Evolutionary conservation across 2,329 filamentous ascomycete genomes (phyloP).

Genomic region (Thelonectria blattea): DNA sequence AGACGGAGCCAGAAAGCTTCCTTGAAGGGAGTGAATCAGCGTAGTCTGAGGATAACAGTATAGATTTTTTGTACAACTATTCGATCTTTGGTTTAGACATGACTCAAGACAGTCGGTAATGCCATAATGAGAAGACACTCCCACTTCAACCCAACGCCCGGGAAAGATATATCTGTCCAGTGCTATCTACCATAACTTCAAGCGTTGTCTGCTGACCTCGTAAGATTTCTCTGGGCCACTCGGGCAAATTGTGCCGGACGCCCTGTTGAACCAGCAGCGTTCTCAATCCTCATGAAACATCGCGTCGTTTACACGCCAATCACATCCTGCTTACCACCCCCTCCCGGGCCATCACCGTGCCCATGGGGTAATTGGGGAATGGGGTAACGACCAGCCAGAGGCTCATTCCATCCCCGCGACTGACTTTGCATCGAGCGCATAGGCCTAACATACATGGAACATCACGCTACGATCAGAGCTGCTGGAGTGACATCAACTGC

Average conservation of each 20-base stretch:
- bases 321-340: not conserved
- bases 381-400: not conserved
- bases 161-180: no score
- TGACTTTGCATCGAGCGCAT: not conserved
- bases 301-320: not conserved
- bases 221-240: not conserved
- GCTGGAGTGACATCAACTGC: slow-evolving; percentile 3
- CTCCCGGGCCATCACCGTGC: not conserved
- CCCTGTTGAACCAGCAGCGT: not conserved
- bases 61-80: no score
- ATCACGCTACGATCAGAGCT: slow-evolving; percentile 1
- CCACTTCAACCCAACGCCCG: no score
- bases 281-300: not conserved
- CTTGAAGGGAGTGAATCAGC: not conserved
- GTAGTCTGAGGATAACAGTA: not conserved
- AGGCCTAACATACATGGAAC: not conserved
- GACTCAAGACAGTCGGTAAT: no score
- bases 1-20: not conserved
- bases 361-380: not conserved
- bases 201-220: not conserved
- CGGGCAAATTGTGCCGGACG: not conserved
- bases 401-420: not conserved
- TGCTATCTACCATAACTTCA: no score
- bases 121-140: no score
- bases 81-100: no score